phyloP scores from a whole-genome alignment of 805 yeast genomes.

The Ogataea ganodermae region DNA sequence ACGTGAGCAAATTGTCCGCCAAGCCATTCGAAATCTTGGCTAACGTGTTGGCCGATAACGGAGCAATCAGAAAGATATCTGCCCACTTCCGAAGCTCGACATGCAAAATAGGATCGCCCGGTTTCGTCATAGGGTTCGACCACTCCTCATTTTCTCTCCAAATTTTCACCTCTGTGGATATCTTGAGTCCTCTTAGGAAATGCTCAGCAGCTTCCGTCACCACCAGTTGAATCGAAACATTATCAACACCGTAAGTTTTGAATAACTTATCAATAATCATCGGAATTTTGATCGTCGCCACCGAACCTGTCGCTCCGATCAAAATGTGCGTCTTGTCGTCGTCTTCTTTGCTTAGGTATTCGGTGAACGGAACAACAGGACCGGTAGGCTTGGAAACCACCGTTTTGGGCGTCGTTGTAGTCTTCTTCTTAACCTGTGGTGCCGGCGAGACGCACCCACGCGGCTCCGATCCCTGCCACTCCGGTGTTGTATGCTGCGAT shows the following conservation, averaged over 20 bases:
- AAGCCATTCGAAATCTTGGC: constrained; percentile 88
- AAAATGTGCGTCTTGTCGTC: constrained; percentile 86
- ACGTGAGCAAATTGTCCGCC: constrained; percentile 89
- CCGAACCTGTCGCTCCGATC: constrained; percentile 93
- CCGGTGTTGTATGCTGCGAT: constrained; percentile 19
- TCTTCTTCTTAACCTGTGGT: constrained; percentile 27
- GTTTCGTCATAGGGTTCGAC: constrained; percentile 56
- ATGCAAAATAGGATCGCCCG: constrained; percentile 94
- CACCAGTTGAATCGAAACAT: constrained; percentile 80
- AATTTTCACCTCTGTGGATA: constrained; percentile 69
- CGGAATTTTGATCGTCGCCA: constrained; percentile 94
- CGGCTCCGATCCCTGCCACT: background rate
- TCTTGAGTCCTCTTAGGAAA: constrained; percentile 58
- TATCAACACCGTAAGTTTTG: constrained; percentile 72
- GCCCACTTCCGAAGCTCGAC: constrained; percentile 97
- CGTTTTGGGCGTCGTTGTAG: constrained; percentile 45
- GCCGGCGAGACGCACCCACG: constrained; percentile 6
- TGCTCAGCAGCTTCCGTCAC: constrained; percentile 85
- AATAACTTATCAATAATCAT: constrained; percentile 82
- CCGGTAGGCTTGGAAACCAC: constrained; percentile 58
- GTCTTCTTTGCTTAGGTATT: constrained; percentile 69
- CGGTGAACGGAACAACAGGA: constrained; percentile 73
- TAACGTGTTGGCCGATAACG: constrained; percentile 88
- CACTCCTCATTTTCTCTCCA: constrained; percentile 97
- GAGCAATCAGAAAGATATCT: constrained; percentile 89